Base-by-base conservation (phyloP, 2,329 filamentous ascomycete species). In the Didymella sp. region DNA sequence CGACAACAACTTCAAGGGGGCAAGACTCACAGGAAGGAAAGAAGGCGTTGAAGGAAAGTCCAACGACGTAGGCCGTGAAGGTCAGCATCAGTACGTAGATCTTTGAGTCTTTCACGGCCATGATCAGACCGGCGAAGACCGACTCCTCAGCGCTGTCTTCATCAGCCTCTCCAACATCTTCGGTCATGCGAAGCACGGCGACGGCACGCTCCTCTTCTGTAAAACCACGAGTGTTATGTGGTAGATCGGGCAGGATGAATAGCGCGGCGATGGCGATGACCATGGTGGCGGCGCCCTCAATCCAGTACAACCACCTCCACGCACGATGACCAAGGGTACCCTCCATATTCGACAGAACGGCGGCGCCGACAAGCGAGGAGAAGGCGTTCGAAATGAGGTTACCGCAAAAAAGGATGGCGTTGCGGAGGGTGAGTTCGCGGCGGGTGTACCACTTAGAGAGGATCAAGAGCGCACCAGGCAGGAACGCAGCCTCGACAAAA, bases 391-490 rank as follows among this genome's bases (percentile, higher is more conserved):
- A 78, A 25, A 80, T 72, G 15, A 77, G 68, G 54, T 76, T 78
- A 13, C 77, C 78, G 33, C 74, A 78, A 68, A 79, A 76, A 17
- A 80, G 66, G 42, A 77, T 71, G 7, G 77, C 73, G 46, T 76
- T 76, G 9, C 76, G 71, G 1, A 72, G 69, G 6, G 75, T 75
- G 33, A 78, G 66, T 54, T 79, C 76, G 46, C 82, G 81, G 44
- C 85, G 80, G 1, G 86, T 89, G 72, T 89, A 89, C 82, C 86
- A 89, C 63, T 87, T 86, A 0, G 84, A 86, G 19, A 89, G 78
- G 42, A 88, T 84, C 40, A 88, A 79, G 11, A 89, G 78, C 0
- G 84, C 84, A 38, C 87, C 87, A 0, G 87, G 87, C 24, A 88
- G 77, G 71, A 88, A 88, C 0, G 75, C 76, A 13, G 73, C 73